A percentile compares a stretch with the other conserved stretches of the same genome.
phyloP scores from a whole-genome alignment of 2,329 filamentous ascomycete genomes.

The Verruconis gallopava region DNA sequence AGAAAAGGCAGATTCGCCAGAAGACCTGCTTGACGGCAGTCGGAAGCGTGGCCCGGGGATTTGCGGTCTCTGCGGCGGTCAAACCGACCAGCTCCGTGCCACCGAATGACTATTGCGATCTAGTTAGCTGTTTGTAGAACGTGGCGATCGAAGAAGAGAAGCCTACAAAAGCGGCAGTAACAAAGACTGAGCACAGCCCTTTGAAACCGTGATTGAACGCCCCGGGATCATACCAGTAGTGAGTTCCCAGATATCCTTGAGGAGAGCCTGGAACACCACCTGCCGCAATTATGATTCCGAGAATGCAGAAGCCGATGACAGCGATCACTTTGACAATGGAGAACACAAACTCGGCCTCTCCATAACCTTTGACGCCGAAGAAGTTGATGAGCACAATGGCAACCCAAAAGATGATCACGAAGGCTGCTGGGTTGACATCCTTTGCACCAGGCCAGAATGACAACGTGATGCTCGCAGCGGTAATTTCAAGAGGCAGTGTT shows the following conservation, averaged over 20 bases:
- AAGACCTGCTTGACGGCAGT: conserved; percentile 82
- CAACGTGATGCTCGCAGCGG: conserved; percentile 42
- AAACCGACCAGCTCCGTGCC: conserved; percentile 61
- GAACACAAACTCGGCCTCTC: conserved; percentile 32
- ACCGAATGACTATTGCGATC: conserved; percentile 37
- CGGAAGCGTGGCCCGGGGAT: conserved; percentile 63
- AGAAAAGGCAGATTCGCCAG: conserved; percentile 79
- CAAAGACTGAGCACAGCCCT: conserved; percentile 63
- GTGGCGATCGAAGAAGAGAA: too few relatives aligned
- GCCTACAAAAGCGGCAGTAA: conserved; percentile 56
- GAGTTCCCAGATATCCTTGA: conserved; percentile 8
- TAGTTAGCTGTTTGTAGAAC: too few relatives aligned
- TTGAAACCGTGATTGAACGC: conserved; percentile 65
- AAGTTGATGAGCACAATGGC: conserved; percentile 39
- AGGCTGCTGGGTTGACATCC: conserved; percentile 40
- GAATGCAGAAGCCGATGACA: conserved; percentile 26
- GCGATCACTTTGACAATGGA: conserved; percentile 23
- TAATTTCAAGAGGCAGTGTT: conserved; percentile 41
- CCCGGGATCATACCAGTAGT: conserved; percentile 38
- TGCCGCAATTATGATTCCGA: conserved; percentile 9
- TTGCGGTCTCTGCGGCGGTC: conserved; percentile 58
- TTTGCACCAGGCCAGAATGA: conserved; percentile 40
- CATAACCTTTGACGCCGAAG: conserved; percentile 46
- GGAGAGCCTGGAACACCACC: conserved; percentile 12
- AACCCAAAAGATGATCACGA: conserved; percentile 42